Conservation (phyloP, 1,284 basidiomycete genomes). For the Cryptococcus amylolentus region DNA sequence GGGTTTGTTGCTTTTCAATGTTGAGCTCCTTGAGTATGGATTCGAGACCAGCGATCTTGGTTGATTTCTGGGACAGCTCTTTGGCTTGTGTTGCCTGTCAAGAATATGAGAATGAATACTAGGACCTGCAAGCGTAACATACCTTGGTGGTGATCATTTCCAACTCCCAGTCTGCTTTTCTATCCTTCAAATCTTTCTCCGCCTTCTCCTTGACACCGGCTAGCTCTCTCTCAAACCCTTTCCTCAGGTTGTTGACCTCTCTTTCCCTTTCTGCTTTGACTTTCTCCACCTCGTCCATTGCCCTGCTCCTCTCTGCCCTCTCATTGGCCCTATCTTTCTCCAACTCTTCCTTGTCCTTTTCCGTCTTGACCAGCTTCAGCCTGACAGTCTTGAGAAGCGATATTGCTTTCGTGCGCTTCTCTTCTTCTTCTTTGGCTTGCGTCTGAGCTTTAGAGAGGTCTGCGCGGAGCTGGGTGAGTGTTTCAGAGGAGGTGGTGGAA, state of each 20-base stretch:
- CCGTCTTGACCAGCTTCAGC: slow-evolving; percentile 84
- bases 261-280: slow-evolving; percentile 64
- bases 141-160: slow-evolving; percentile 74
- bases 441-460: slow-evolving; percentile 64
- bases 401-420: slow-evolving; percentile 90
- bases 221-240: slow-evolving; percentile 74
- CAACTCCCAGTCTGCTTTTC: slow-evolving; percentile 69
- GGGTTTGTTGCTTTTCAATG: slow-evolving; percentile 69
- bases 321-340: slow-evolving; percentile 61
- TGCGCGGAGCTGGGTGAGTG: slow-evolving; percentile 58
- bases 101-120: background rate
- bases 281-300: slow-evolving; percentile 46
- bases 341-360: slow-evolving; percentile 80
- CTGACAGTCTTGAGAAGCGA: slow-evolving; percentile 85
- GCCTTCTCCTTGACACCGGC: slow-evolving; percentile 60
- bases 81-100: slow-evolving; percentile 65
- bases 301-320: slow-evolving; percentile 57
- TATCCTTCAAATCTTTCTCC: slow-evolving; percentile 66
- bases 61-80: slow-evolving; percentile 61
- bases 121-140: slow-evolving; percentile 13
- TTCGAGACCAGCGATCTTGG: slow-evolving; percentile 68
- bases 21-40: slow-evolving; percentile 63
- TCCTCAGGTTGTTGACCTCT: slow-evolving; percentile 61
- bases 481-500: slow-evolving; percentile 53
- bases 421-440: slow-evolving; percentile 81